These are phyloP conservation scores for Endocladia muricata DNA, from an alignment of 31 red algal species.

Conservation along the genomic window DNA sequence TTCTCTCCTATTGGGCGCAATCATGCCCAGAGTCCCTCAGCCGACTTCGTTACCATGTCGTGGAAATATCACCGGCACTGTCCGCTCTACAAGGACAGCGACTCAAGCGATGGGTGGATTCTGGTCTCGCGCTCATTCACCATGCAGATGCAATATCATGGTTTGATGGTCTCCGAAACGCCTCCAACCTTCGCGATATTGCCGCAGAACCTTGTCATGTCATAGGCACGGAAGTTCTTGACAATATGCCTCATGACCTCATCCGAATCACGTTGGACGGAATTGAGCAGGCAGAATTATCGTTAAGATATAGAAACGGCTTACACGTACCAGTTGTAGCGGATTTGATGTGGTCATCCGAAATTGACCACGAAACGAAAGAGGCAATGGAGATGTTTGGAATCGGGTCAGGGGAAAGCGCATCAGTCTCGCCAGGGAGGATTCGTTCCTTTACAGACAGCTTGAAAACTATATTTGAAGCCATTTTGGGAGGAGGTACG, in stretches of 20 bases:
- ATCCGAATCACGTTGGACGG: conserved; percentile 12
- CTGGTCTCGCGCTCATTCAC: conserved; percentile 23
- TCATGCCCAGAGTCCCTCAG: conserved; percentile 9
- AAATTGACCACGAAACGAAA: background rate
- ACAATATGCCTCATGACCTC: conserved; percentile 83
- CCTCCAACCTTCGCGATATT: background rate
- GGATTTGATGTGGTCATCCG: background rate
- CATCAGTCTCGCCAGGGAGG: background rate
- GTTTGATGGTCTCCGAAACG: conserved; percentile 20
- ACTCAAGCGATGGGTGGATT: conserved; percentile 33
- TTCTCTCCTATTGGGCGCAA: conserved; percentile 33
- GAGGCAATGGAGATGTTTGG: conserved; percentile 3
- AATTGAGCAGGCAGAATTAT: conserved; percentile 6
- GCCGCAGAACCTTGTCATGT: conserved; percentile 32
- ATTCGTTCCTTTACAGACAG: background rate
- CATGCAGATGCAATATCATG: conserved; percentile 23
- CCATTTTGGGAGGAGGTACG: conserved; percentile 11
- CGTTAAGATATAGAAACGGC: no score
- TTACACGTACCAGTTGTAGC: background rate
- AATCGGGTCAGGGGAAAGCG: background rate
- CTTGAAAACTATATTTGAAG: conserved; percentile 26
- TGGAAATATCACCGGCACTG: conserved; percentile 77
- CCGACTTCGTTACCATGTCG: conserved; percentile 33
- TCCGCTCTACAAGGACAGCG: conserved; percentile 41
- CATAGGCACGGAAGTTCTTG: conserved; percentile 78